Percentiles rank a stretch among this genome's conserved stretches.
Evolutionary conservation across 129 eudicot genomes (phyloP).

Genomic region (Arctium lappa): DNA sequence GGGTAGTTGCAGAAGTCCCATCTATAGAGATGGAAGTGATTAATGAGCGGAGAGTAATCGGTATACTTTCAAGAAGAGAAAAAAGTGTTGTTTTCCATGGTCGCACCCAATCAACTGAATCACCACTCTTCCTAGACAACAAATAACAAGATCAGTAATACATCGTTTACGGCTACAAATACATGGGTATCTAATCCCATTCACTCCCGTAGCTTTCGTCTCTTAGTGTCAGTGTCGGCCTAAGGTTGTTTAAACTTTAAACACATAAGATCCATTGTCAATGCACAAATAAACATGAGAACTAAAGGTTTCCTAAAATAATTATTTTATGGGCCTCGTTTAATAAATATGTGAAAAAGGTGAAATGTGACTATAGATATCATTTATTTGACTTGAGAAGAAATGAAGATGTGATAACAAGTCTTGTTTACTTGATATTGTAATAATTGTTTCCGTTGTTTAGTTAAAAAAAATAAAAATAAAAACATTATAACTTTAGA

Average conservation of each 20-base stretch:
- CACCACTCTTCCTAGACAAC: conserved; percentile 81
- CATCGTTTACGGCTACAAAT: too few relatives aligned
- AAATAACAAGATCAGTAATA: conserved; percentile 24
- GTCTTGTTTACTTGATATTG: too few relatives aligned
- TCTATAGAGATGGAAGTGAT: conserved; percentile 81
- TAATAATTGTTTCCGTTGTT: too few relatives aligned
- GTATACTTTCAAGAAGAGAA: conserved; percentile 71
- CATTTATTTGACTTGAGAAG: neutral
- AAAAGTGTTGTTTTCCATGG: conserved; percentile 89
- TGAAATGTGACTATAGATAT: neutral
- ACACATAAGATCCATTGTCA: neutral
- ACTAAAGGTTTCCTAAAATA: neutral
- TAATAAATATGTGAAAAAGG: too few relatives aligned
- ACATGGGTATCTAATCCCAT: too few relatives aligned
- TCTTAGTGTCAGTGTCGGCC: neutral
- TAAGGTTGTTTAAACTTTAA: conserved; percentile 12
- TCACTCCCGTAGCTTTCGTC: too few relatives aligned
- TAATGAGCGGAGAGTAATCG: conserved; percentile 44
- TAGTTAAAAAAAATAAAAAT: neutral
- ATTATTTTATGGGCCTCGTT: neutral
- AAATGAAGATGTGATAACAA: neutral
- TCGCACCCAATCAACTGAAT: conserved; percentile 72
- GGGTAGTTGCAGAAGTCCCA: conserved; percentile 93
- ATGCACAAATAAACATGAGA: neutral
- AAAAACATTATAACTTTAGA: neutral